Evolutionary conservation across 768 basidiomycete genomes (phyloP), one percentile per base, ranked within the genome.

Genomic region (Pleurotus djamor): DNA sequence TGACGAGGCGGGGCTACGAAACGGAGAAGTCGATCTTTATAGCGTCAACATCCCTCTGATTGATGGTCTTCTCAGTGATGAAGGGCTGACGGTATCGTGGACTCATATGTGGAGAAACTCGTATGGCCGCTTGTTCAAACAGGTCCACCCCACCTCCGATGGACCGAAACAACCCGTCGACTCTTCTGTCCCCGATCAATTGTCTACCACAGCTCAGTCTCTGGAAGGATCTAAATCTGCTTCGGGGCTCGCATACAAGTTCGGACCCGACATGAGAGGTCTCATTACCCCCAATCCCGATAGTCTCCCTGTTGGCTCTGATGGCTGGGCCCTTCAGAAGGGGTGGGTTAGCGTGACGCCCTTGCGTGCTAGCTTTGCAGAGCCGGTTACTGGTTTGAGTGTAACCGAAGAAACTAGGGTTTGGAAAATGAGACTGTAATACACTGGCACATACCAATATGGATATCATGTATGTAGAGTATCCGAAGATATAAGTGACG

Each of bases 11-110:
- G 87, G 85, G 16, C 67, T 84, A 47, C 79, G 84, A 38, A 71
- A 79, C 56, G 81, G 83, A 49, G 87, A 90, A 67, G 84, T 94
- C 35, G 92, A 92, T 69, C 76, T 95, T 21, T 94, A 94, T 74
- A 93, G 78, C 67, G 74, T 98, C 65, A 98, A 98, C 72, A 83
- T 98, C 48, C 94, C 95, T 21, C 78, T 97, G 69, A 80, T 94
- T 52, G 81, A 86, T 56, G 80, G 75, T 32, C 80, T 91, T 33
- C 72, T 90, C 48, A 72, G 78, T 43, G 79, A 83, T 35, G 79
- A 80, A 52, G 85, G 86, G 6, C 71, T 94, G 57, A 83, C 83
- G 63, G 80, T 92, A 57, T 82, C 78, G 64, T 95, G 93, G 91
- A 92, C 95, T 9, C 78, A 71, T 32, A 84, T 95, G 74, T 94